Conservation (phyloP, 2,329 filamentous ascomycete species). For the Diaporthe ilicicola region DNA sequence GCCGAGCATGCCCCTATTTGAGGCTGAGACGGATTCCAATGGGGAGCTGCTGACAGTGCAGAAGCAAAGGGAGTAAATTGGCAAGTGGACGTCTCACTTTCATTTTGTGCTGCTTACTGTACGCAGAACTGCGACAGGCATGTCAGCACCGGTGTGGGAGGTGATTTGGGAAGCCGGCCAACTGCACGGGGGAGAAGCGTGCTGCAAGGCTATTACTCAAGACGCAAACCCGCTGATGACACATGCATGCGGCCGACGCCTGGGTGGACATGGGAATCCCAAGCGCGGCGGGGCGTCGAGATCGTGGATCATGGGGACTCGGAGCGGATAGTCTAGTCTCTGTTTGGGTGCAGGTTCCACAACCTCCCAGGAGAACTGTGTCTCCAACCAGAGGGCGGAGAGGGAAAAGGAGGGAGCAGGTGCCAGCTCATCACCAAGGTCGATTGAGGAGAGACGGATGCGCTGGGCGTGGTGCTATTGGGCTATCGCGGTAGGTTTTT, state of each 20-base stretch:
- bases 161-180: not conserved
- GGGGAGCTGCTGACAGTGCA: not conserved
- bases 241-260: not conserved
- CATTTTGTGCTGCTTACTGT: constrained; percentile 15
- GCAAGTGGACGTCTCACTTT: constrained; percentile 8
- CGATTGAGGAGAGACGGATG: constrained; percentile 4
- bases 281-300: constrained; percentile 21
- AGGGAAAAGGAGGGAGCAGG: not conserved
- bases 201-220: not conserved
- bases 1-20: not conserved
- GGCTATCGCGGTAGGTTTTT: not conserved
- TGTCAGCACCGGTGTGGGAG: not conserved
- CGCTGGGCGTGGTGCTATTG: not conserved
- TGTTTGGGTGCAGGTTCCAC: not conserved
- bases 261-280: not conserved
- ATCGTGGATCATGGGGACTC: constrained; percentile 18
- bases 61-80: not conserved
- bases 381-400: not conserved
- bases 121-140: not conserved
- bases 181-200: not conserved
- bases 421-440: constrained; percentile 6
- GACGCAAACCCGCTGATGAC: not conserved
- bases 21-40: constrained; percentile 12
- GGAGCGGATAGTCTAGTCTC: constrained; percentile 12
- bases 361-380: not conserved